Evolutionary conservation across 2,329 filamentous ascomycete species (phyloP), one percentile per base, ranked within the genome.

Genomic region (Annulohypoxylon truncatum): DNA sequence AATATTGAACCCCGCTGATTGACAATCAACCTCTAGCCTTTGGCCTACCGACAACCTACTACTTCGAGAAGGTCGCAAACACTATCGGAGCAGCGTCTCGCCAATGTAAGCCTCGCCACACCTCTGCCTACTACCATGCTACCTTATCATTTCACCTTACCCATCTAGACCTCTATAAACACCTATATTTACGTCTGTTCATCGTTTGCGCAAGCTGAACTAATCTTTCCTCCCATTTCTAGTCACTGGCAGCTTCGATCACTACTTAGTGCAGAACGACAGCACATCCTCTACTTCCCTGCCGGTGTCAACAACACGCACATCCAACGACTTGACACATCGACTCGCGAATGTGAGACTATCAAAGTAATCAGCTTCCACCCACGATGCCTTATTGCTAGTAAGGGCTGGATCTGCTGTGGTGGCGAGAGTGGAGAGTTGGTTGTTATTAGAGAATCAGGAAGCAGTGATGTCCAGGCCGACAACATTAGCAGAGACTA

Each of bases 241-340:
- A 94, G 91, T 71, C 92, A 96, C 80, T 94, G 91, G 89, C 92
- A 96, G 81, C 85, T 99, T 47, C 92, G 95, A 59, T 95, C 96
- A 72, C 90, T 97, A 72, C 92, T 98, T 76, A 95, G 92, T 78
- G 91, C 90, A 24, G 90, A 93, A 71, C 88, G 92, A 74, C 85
- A 89, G 44, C 88, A 94, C 78, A 82, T 90, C 72, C 85, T 98
- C 70, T 97, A 96, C 82, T 97, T 96, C 74, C 94, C 94, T 33
- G 89, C 89, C 71, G 91, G 91, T 61, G 82, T 84, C 73, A 89
- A 93, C 67, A 87, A 90, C 71, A 81, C 83, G 51, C 82, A 86
- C 64, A 80, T 93, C 54, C 90, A 91, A 73, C 85, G 87, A 33
- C 86, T 95, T 61, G 87, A 94, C 74, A 89, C 90, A 63, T 86